Evolutionary conservation across 2,329 filamentous ascomycete species (phyloP).

Genomic region (Myriangium duriaei): DNA sequence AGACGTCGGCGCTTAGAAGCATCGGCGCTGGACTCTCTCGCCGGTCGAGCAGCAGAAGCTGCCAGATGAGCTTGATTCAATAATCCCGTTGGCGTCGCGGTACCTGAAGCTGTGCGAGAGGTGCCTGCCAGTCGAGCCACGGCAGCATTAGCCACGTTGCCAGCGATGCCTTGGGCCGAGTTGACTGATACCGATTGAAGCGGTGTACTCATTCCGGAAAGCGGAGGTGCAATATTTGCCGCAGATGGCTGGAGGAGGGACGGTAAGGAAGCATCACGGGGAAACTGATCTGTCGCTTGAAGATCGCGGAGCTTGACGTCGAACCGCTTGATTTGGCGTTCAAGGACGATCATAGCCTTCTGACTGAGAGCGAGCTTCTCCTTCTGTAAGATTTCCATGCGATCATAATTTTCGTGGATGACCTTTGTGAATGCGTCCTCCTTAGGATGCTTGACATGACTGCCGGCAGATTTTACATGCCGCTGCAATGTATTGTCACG

Average conservation of each 20-base stretch:
- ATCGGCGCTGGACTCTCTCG: conserved; percentile 30
- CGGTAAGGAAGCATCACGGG: conserved; percentile 46
- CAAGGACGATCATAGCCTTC: conserved; percentile 50
- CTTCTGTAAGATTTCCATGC: conserved; percentile 56
- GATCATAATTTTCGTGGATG: conserved; percentile 55
- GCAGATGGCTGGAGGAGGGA: conserved; percentile 41
- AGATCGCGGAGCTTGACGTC: conserved; percentile 50
- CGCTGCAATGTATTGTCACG: conserved; percentile 67
- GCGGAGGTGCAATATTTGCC: conserved; percentile 37
- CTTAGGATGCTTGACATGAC: conserved; percentile 60
- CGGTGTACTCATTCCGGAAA: conserved; percentile 34
- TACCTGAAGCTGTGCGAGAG: conserved; percentile 7
- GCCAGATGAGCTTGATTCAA: conserved; percentile 15
- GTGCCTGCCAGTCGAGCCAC: conserved; percentile 28
- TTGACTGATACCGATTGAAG: conserved; percentile 45
- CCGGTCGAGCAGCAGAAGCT: conserved; percentile 14
- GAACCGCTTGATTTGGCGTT: conserved; percentile 50
- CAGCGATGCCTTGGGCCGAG: conserved; percentile 33
- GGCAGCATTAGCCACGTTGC: conserved; percentile 39
- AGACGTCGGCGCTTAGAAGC: conserved; percentile 46
- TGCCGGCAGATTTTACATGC: conserved; percentile 66
- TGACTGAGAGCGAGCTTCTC: conserved; percentile 62
- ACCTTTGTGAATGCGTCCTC: conserved; percentile 55
- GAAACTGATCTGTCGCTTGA: conserved; percentile 45
- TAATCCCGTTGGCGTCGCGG: conserved; percentile 11